These are phyloP conservation scores for Linnemannia hyalina DNA, from an alignment of 192 early-diverging fungal genomes.

Conservation along the genomic window DNA sequence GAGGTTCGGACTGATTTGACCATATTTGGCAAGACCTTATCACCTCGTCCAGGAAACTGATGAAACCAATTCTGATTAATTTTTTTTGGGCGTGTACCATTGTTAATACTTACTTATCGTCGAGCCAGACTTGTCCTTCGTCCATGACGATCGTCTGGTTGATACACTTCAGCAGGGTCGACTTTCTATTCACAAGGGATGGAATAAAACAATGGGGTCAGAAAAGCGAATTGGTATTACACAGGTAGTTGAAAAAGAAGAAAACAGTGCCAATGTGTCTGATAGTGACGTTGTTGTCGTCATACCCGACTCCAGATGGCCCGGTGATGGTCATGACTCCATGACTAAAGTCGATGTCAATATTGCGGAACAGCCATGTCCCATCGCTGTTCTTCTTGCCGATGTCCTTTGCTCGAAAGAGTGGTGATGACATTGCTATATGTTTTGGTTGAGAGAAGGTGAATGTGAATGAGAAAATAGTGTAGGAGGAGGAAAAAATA, in stretches of 20 bases:
- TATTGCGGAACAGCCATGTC: constrained; percentile 68
- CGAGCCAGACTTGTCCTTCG: constrained; percentile 66
- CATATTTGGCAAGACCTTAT: constrained; percentile 13
- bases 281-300: neutral
- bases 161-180: constrained; percentile 87
- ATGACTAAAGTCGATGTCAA: constrained; percentile 64
- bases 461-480: neutral
- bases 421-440: neutral
- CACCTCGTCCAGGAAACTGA: neutral
- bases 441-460: neutral
- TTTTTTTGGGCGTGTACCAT: neutral
- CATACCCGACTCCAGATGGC: constrained; percentile 79
- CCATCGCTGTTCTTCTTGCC: constrained; percentile 60
- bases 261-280: no score
- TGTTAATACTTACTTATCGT: constrained; percentile 57
- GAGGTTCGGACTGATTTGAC: constrained; percentile 19
- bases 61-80: constrained; percentile 1
- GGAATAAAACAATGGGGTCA: neutral
- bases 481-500: neutral
- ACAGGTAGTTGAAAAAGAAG: neutral
- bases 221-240: neutral
- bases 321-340: constrained; percentile 74
- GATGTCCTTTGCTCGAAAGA: constrained; percentile 52
- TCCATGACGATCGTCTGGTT: constrained; percentile 79
- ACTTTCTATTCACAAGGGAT: constrained; percentile 67